A percentile compares a stretch with the other conserved stretches of the same genome.
These are phyloP conservation scores for Arthroderma sp. DNA, from an alignment of 2,329 filamentous ascomycete genomes.

Conservation along the genomic window DNA sequence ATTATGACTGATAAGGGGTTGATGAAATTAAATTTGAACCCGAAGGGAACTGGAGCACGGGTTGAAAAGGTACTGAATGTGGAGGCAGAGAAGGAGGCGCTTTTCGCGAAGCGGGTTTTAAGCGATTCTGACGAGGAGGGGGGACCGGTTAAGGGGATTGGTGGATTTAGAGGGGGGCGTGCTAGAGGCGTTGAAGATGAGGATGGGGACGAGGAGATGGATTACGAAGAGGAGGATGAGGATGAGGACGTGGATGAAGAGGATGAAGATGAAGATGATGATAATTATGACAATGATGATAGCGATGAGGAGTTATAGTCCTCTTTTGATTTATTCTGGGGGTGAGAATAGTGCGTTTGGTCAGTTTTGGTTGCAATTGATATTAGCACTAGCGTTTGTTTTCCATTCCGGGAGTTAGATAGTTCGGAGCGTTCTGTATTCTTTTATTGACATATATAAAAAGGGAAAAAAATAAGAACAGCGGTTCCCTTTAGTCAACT, in stretches of 20 bases:
- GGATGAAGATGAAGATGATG: not conserved
- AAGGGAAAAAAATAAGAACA: not conserved
- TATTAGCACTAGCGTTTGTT: no score
- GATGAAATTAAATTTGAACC: conserved; percentile 25
- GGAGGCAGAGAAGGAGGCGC: not conserved
- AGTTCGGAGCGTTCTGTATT: no score
- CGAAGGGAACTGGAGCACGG: conserved; percentile 16
- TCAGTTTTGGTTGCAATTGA: no score
- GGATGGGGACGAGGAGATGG: not conserved
- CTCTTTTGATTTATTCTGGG: not conserved
- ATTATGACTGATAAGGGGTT: conserved; percentile 31
- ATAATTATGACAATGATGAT: not conserved
- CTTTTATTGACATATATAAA: no score
- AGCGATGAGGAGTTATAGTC: not conserved
- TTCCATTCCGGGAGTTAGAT: no score
- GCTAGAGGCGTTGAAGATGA: not conserved
- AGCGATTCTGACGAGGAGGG: not conserved
- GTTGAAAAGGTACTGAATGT: conserved; percentile 5
- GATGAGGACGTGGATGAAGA: not conserved
- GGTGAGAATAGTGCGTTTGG: not conserved
- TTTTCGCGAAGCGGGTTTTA: no score
- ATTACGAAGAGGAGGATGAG: not conserved
- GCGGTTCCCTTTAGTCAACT: no score
- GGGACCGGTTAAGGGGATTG: not conserved
- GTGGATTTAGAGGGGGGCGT: not conserved